phyloP scores from a whole-genome alignment of 768 basidiomycete species.

The Suillus lakei region DNA sequence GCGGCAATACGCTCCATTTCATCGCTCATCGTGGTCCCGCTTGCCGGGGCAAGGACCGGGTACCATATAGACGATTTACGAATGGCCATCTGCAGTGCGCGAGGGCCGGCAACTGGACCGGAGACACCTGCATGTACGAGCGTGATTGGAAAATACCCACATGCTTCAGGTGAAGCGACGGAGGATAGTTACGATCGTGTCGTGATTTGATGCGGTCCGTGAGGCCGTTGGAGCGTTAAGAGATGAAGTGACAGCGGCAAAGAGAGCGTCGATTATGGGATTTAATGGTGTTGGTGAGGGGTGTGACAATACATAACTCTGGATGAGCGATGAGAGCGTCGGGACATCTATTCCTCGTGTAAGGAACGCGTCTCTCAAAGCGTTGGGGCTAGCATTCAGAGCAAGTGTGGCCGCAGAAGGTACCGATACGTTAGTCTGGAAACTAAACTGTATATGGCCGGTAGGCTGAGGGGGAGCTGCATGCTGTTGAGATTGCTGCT shows the following conservation, averaged over 20 bases:
- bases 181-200: slow-evolving; percentile 44
- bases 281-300: slow-evolving; percentile 56
- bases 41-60: slow-evolving; percentile 29
- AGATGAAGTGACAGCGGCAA: slow-evolving; percentile 49
- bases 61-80: slow-evolving; percentile 62
- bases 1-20: slow-evolving; percentile 67
- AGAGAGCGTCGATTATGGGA: slow-evolving; percentile 55
- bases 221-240: slow-evolving; percentile 29
- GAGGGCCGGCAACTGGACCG: slow-evolving; percentile 59
- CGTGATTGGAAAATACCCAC: slow-evolving; percentile 50
- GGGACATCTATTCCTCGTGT: slow-evolving; percentile 48
- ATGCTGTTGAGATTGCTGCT: slow-evolving; percentile 32
- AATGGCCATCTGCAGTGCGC: slow-evolving; percentile 62
- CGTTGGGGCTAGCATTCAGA: slow-evolving; percentile 31
- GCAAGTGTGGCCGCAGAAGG: slow-evolving; percentile 32
- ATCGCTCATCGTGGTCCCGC: slow-evolving; percentile 48
- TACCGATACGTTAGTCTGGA: slow-evolving; percentile 52
- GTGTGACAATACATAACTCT: slow-evolving; percentile 50
- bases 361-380: slow-evolving; percentile 37
- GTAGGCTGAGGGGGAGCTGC: slow-evolving; percentile 17
- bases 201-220: slow-evolving; percentile 40
- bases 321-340: slow-evolving; percentile 58
- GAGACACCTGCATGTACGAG: slow-evolving; percentile 58
- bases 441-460: slow-evolving; percentile 48
- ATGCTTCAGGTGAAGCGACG: slow-evolving; percentile 58